phyloP scores from a whole-genome alignment of 495 filamentous ascomycete species.

The Penicillium verhagenii region DNA sequence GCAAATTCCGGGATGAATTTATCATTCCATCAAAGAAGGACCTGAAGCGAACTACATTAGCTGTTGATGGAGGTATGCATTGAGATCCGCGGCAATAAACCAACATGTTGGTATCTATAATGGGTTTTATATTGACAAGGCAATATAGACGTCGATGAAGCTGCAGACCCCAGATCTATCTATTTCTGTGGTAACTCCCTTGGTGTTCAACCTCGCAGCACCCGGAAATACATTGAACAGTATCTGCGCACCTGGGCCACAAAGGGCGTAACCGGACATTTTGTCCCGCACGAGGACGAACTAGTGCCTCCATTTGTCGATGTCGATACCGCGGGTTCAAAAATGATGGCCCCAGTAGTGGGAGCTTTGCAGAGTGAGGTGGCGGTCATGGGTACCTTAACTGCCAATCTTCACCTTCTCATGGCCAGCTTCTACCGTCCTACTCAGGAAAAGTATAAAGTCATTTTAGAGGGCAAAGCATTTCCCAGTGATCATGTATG shows the following conservation, averaged over 20 bases:
- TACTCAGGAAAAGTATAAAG: constrained; percentile 71
- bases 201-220: constrained; percentile 79
- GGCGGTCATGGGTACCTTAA: constrained; percentile 90
- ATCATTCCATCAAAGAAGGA: constrained; percentile 79
- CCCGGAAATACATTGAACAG: constrained; percentile 64
- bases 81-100: neutral
- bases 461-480: constrained; percentile 90
- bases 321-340: constrained; percentile 68
- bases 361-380: constrained; percentile 81
- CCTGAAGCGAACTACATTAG: constrained; percentile 64
- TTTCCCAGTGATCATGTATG: constrained; percentile 90
- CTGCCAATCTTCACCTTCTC: constrained; percentile 85
- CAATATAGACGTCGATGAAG: constrained; percentile 31
- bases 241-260: constrained; percentile 87
- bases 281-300: constrained; percentile 74
- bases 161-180: constrained; percentile 52
- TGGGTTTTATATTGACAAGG: neutral
- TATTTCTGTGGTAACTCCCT: constrained; percentile 98
- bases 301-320: constrained; percentile 78
- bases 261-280: constrained; percentile 93
- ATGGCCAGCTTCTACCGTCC: constrained; percentile 92
- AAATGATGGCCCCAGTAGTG: constrained; percentile 77
- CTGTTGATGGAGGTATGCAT: constrained; percentile 36
- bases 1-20: constrained; percentile 71
- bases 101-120: neutral